These are phyloP conservation scores for Bertia moriformis DNA, from an alignment of 2,329 filamentous ascomycete genomes.

Conservation along the genomic window DNA sequence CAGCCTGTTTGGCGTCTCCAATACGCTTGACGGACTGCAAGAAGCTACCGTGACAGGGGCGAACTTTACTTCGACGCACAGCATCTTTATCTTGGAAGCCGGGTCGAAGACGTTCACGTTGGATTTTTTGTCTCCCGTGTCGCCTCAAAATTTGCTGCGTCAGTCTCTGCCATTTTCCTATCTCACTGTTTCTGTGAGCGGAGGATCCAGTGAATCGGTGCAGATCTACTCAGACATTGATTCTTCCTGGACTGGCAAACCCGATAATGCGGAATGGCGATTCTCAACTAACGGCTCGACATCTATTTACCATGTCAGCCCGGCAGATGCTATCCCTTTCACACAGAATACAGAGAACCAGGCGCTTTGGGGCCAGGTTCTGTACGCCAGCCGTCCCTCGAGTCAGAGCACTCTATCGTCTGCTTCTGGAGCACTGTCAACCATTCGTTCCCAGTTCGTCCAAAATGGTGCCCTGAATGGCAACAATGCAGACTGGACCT, in stretches of 20 bases:
- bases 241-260: constrained; percentile 15
- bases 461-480: constrained; percentile 26
- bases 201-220: constrained; percentile 4
- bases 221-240: constrained; percentile 18
- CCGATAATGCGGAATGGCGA: constrained; percentile 3
- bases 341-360: neutral
- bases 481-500: constrained; percentile 30
- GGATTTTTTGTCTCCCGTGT: constrained; percentile 19
- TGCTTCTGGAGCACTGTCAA: constrained; percentile 5
- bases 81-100: constrained; percentile 11
- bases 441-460: constrained; percentile 29
- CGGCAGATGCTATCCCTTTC: neutral
- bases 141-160: constrained; percentile 12
- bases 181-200: constrained; percentile 10
- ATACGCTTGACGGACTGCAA: constrained; percentile 6
- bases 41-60: constrained; percentile 8
- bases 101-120: constrained; percentile 10
- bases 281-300: constrained; percentile 4
- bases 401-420: constrained; percentile 3
- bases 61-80: constrained; percentile 15
- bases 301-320: neutral
- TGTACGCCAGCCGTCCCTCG: constrained; percentile 2
- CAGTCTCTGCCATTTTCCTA: constrained; percentile 19
- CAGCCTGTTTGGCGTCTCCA: constrained; percentile 13
- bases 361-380: constrained; percentile 2